These are phyloP conservation scores for Vigna angularis DNA, from an alignment of 306 rosid species.

Conservation along the genomic window DNA sequence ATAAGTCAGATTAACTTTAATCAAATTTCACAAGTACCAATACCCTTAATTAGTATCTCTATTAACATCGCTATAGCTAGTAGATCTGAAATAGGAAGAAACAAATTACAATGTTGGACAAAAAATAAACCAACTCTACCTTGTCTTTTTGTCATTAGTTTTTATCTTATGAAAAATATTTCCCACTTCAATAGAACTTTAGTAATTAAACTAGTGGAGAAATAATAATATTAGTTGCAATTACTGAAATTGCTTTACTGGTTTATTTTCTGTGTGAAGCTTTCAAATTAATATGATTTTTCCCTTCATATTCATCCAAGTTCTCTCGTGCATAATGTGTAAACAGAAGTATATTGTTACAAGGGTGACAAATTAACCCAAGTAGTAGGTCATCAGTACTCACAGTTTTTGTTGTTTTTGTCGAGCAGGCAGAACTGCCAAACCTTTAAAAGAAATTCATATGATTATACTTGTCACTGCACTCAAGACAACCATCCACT, in stretches of 20 bases:
- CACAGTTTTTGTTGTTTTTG: neutral
- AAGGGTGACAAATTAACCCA: neutral
- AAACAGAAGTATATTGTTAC: constrained; percentile 1
- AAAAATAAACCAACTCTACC: neutral
- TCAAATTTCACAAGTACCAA: too few species aligned
- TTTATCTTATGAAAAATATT: neutral
- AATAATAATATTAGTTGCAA: too few species aligned
- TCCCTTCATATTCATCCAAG: neutral
- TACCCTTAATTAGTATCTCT: too few species aligned
- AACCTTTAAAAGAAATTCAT: constrained; percentile 25
- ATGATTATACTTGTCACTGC: neutral
- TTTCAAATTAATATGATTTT: neutral
- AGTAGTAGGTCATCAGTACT: constrained; percentile 14
- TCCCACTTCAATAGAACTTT: too few species aligned
- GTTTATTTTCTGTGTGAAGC: neutral
- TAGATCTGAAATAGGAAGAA: constrained; percentile 18
- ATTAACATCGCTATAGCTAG: neutral
- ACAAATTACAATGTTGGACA: neutral
- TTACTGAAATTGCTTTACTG: too few species aligned
- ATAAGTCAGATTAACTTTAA: too few species aligned
- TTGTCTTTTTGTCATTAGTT: neutral
- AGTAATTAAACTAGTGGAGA: too few species aligned
- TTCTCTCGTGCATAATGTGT: neutral
- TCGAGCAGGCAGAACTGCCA: neutral
- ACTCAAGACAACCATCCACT: constrained; percentile 19